A percentile compares a stretch with the other conserved stretches of the same genome.
Evolutionary conservation across 345 rosid species (phyloP).

Genomic region (Syzygium grande): DNA sequence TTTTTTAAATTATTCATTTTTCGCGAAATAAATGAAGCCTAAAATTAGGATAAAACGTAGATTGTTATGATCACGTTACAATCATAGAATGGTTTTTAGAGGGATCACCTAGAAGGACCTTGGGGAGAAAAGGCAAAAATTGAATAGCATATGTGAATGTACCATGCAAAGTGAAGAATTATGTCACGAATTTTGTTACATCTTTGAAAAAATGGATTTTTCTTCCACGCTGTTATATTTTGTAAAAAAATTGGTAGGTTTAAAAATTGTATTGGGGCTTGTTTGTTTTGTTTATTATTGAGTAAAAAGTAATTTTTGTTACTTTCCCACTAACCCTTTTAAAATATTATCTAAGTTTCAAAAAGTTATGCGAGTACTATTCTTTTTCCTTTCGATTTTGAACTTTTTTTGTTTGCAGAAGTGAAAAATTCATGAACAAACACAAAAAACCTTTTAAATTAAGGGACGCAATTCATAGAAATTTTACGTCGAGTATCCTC

Average conservation of each 20-base stretch:
- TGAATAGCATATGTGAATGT: not conserved
- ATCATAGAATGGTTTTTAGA: not conserved
- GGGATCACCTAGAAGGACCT: not conserved
- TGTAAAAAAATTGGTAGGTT: not conserved
- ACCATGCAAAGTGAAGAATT: not conserved
- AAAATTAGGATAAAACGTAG: not conserved
- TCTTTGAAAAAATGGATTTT: not conserved
- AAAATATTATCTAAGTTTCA: not conserved
- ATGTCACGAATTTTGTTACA: not conserved
- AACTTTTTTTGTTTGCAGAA: not conserved
- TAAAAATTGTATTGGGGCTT: not conserved
- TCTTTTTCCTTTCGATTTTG: not conserved
- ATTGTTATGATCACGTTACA: not conserved
- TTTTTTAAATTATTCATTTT: too few species aligned
- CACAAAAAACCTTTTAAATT: not conserved
- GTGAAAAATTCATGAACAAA: not conserved
- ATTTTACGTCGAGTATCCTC: not conserved
- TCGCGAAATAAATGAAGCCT: too few species aligned
- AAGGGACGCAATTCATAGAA: not conserved
- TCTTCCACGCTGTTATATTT: not conserved
- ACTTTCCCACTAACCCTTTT: not conserved
- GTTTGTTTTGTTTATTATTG: not conserved
- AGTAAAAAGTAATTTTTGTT: not conserved
- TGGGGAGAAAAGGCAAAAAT: not conserved
- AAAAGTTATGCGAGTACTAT: not conserved